Evolutionary conservation across 805 yeast species (phyloP).

Genomic region (Pichia nanzhaoensis): DNA sequence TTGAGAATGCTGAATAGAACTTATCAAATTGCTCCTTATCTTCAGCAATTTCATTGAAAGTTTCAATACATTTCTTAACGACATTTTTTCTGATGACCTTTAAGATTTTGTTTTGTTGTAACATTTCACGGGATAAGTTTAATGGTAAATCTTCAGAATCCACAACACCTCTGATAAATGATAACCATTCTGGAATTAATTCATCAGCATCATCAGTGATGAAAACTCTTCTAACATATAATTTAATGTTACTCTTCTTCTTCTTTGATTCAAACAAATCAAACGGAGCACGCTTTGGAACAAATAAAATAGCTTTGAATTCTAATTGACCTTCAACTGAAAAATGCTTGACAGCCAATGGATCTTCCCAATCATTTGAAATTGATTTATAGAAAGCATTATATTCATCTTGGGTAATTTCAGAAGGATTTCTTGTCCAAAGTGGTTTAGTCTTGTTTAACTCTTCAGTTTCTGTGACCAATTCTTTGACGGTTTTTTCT

Average conservation of each 20-base stretch:
- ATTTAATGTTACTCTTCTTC: slow-evolving; percentile 98
- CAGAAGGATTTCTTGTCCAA: slow-evolving; percentile 99
- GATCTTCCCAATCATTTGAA: slow-evolving; percentile 99
- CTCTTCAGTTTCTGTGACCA: slow-evolving; percentile 94
- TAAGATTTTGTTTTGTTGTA: slow-evolving; percentile 99
- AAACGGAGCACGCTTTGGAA: slow-evolving; percentile 99
- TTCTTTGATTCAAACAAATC: slow-evolving; percentile 97
- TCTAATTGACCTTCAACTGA: slow-evolving; percentile 99
- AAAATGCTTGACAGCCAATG: slow-evolving; percentile 98
- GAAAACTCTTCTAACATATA: slow-evolving; percentile 98
- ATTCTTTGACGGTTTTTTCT: slow-evolving; percentile 86
- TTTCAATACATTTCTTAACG: slow-evolving; percentile 96
- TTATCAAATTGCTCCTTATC: slow-evolving; percentile 97
- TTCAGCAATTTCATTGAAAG: slow-evolving; percentile 99
- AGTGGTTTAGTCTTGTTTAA: slow-evolving; percentile 97
- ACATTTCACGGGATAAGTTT: slow-evolving; percentile 99
- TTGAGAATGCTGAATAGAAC: slow-evolving; percentile 95
- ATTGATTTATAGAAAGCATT: slow-evolving; percentile 98
- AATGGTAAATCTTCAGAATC: slow-evolving; percentile 99
- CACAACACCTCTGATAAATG: slow-evolving; percentile 97
- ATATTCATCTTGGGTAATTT: slow-evolving; percentile 96
- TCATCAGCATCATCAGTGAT: slow-evolving; percentile 99
- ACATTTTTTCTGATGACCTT: slow-evolving; percentile 99
- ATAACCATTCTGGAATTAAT: slow-evolving; percentile 97
- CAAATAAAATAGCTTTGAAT: slow-evolving; percentile 94